Evolutionary conservation across 768 basidiomycete species (phyloP), one percentile per base, ranked within the genome.

Genomic region (Tephrocybe sp.): DNA sequence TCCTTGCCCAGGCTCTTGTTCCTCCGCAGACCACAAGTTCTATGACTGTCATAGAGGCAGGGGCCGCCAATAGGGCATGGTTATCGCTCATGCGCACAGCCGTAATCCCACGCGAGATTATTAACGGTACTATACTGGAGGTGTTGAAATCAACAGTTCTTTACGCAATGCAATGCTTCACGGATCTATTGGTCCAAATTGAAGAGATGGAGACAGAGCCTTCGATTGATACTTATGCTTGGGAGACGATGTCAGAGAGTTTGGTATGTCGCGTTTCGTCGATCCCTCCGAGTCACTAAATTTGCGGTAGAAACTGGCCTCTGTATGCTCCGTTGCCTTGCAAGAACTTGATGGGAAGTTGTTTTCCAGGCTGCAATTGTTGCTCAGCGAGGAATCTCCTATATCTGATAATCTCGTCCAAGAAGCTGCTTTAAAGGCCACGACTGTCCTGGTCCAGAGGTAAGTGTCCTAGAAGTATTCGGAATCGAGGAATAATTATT

Each of bases 161-260:
- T 36, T 79, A 82, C 60, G 81, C 89, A 2, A 74, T 89, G 70
- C 80, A 88, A 51, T 87, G 86, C 52, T 91, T 92, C 62, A 80
- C 78, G 8, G 89, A 92, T 54, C 75, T 94, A 30, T 73, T 89
- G 28, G 69, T 77, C 5, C 91, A 92, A 63, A 86, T 93, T 43
- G 82, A 90, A 61, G 88, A 87, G 53, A 84, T 93, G 82, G 89
- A 92, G 12, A 71, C 74, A 3, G 87, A 90, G 51, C 91, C 89
- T 11, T 78, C 86, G 0, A 59, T 86, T 27, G 92, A 94, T 63
- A 89, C 87, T n/a, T 94, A 92, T 66, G 84, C 89, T 44, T 93
- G 87, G 86, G 92, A 94, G 62, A 93, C 92, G 0, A 86, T 94
- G 84, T 89, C 92, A 9, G 92, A 94, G 63, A 88, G 87, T 56